Evolutionary conservation across 768 basidiomycete genomes (phyloP).

Genomic region (Hysterangium stoloniferum): DNA sequence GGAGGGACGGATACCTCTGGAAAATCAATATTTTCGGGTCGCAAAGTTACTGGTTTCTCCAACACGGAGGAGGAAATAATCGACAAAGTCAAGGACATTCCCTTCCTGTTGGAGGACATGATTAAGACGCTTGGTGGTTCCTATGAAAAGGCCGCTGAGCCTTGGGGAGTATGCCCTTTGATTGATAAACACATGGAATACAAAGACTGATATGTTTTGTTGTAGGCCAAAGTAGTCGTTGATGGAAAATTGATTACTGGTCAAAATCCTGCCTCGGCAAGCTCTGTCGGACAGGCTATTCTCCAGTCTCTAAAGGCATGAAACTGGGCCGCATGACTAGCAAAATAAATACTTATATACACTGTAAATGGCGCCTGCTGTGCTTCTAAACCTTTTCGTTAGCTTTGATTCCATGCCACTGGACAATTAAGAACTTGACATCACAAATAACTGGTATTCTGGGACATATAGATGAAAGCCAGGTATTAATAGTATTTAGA

Average conservation of each 20-base stretch:
- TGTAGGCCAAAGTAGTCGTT: slow-evolving; percentile 39
- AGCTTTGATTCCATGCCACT: too few species aligned
- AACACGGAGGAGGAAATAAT: slow-evolving; percentile 56
- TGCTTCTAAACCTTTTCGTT: too few species aligned
- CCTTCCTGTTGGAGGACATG: slow-evolving; percentile 65
- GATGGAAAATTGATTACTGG: slow-evolving; percentile 60
- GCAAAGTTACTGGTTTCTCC: slow-evolving; percentile 57
- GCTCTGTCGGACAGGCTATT: slow-evolving; percentile 46
- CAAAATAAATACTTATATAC: too few species aligned
- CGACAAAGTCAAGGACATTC: slow-evolving; percentile 45
- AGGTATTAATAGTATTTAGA: too few species aligned
- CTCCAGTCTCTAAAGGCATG: slow-evolving; percentile 45
- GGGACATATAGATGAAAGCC: too few species aligned
- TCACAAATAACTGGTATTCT: too few species aligned
- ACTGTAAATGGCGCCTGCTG: too few species aligned
- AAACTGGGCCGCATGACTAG: too few species aligned
- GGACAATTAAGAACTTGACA: too few species aligned
- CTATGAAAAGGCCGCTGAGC: slow-evolving; percentile 48
- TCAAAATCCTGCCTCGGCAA: slow-evolving; percentile 67
- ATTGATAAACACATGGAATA: background rate
- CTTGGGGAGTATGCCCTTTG: slow-evolving; percentile 44
- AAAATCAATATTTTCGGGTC: slow-evolving; percentile 58
- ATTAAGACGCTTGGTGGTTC: slow-evolving; percentile 57
- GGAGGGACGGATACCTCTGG: slow-evolving; percentile 45
- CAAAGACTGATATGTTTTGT: background rate